Conservation (phyloP, 345 rosid genomes). For the Nephelium lappaceum region DNA sequence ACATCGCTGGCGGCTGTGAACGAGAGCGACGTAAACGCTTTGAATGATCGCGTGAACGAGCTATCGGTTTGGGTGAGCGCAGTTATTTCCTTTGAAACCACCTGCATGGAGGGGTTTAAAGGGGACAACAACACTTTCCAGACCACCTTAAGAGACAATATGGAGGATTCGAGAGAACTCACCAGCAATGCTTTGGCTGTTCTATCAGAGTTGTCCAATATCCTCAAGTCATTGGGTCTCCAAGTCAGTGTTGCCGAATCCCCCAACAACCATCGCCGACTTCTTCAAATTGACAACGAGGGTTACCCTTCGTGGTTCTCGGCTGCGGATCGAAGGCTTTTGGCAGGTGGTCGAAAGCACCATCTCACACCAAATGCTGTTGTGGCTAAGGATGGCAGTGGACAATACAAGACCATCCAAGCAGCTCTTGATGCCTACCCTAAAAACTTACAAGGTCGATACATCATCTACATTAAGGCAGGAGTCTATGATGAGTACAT, state of each 20-base stretch:
- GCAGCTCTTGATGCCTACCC: slow-evolving; percentile 58
- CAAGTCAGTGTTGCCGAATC: slow-evolving; percentile 22
- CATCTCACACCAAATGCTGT: slow-evolving; percentile 48
- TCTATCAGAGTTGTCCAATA: slow-evolving; percentile 34
- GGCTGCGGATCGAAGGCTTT: slow-evolving; percentile 56
- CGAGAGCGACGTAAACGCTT: slow-evolving; percentile 14
- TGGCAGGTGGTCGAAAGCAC: slow-evolving; percentile 27
- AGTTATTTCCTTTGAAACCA: slow-evolving; percentile 54
- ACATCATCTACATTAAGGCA: slow-evolving; percentile 52
- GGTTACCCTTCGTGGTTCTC: slow-evolving; percentile 69
- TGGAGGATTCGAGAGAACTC: slow-evolving; percentile 35
- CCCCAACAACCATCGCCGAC: slow-evolving; percentile 37
- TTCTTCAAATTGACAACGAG: slow-evolving; percentile 30
- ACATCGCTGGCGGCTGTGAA: slow-evolving; percentile 30
- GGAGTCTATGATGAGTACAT: slow-evolving; percentile 50
- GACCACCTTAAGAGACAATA: slow-evolving; percentile 29
- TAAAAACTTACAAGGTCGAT: slow-evolving; percentile 30
- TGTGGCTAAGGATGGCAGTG: slow-evolving; percentile 85
- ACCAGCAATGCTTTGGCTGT: slow-evolving; percentile 64
- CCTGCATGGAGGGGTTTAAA: slow-evolving; percentile 59
- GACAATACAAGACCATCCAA: slow-evolving; percentile 54
- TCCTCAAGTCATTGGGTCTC: slow-evolving; percentile 37
- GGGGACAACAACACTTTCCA: slow-evolving; percentile 27
- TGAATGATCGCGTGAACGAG: slow-evolving; percentile 22
- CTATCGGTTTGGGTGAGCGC: slow-evolving; percentile 57